These are phyloP conservation scores for Umbelopsis sp. DNA, from an alignment of 192 early-diverging fungal species.

Conservation along the genomic window DNA sequence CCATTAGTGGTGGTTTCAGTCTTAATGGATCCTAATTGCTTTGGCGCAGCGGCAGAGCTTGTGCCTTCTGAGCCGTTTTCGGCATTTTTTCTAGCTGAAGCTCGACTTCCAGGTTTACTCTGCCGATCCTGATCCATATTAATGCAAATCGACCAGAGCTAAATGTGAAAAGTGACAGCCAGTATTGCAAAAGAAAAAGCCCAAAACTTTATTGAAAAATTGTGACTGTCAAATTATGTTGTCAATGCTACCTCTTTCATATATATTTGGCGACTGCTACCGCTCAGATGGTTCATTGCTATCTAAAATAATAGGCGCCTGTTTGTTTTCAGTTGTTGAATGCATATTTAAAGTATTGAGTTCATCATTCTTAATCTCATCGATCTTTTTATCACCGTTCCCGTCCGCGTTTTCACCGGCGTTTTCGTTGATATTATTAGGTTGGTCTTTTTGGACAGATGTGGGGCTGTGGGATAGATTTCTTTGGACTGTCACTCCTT, in stretches of 20 bases:
- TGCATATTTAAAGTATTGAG: too few relatives aligned
- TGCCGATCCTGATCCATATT: constrained; percentile 6
- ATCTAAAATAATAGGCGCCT: too few relatives aligned
- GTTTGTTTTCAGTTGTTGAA: too few relatives aligned
- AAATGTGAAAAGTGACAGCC: not conserved
- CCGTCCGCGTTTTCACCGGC: too few relatives aligned
- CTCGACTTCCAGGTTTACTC: not conserved
- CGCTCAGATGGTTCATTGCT: too few relatives aligned
- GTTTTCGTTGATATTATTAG: too few relatives aligned
- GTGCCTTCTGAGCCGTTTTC: not conserved
- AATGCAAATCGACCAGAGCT: not conserved
- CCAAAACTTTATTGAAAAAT: constrained; percentile 8
- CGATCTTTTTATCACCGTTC: too few relatives aligned
- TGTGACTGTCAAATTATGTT: constrained; percentile 5
- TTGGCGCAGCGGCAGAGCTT: not conserved
- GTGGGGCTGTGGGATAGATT: too few relatives aligned
- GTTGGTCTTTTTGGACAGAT: too few relatives aligned
- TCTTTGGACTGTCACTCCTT: not conserved
- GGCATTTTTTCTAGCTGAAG: not conserved
- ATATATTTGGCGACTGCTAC: too few relatives aligned
- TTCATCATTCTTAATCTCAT: too few relatives aligned
- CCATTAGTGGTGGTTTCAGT: constrained; percentile 29
- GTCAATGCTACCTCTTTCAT: too few relatives aligned
- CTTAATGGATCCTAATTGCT: constrained; percentile 29
- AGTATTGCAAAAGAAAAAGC: not conserved